phyloP scores from a whole-genome alignment of 208 protist genomes.

The Trypanosoma rangeli region DNA sequence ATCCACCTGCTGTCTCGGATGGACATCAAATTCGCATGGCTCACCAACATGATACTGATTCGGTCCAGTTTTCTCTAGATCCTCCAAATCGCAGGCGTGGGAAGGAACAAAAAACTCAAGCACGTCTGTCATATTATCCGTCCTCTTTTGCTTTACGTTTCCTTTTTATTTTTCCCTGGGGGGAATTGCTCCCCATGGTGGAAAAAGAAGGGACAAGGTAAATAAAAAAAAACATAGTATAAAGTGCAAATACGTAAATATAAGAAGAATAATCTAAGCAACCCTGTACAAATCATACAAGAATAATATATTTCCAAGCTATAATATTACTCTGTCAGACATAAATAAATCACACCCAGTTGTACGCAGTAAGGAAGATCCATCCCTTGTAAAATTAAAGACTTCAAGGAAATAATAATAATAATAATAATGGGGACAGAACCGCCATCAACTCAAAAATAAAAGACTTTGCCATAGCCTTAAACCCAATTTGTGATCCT shows the following conservation, averaged over 20 bases:
- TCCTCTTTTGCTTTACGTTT: background rate
- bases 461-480: conserved; percentile 13
- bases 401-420: conserved; percentile 13
- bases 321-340: too few species aligned
- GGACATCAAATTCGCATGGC: conserved; percentile 71
- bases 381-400: background rate
- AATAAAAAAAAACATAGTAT: background rate
- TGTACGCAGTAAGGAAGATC: background rate
- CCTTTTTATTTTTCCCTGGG: conserved; percentile 3
- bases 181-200: background rate
- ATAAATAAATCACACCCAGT: too few species aligned
- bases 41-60: conserved; percentile 60
- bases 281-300: background rate
- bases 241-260: background rate
- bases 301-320: too few species aligned
- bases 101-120: conserved; percentile 81
- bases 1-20: conserved; percentile 70
- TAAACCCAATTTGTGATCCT: conserved; percentile 25
- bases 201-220: background rate
- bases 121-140: conserved; percentile 37
- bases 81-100: conserved; percentile 57
- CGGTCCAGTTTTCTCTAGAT: conserved; percentile 35
- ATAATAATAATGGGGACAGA: conserved; percentile 8
- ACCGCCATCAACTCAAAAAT: conserved; percentile 10
- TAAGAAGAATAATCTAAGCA: conserved; percentile 1